Evolutionary conservation across 306 rosid species (phyloP), one percentile per base, ranked within the genome.

Genomic region (Cicer chorassanicum): DNA sequence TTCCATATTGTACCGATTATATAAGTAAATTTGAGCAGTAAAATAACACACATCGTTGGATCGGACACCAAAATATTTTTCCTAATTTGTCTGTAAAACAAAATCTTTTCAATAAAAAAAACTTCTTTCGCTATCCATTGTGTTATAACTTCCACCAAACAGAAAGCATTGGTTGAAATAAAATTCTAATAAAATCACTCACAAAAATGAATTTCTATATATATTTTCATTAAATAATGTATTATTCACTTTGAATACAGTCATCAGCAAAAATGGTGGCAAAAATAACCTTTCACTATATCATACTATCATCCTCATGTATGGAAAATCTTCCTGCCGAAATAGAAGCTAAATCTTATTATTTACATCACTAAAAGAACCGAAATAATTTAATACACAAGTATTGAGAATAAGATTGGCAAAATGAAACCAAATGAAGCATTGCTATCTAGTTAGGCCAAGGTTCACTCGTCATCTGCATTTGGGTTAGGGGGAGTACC

Each of bases 401-500:
- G 60, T 34, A 77, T 53, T 67, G 63, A 70, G 59, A 71, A 56
- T 61, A 79, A 87, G 79, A 74, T 48, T 72, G 69, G 78, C 71
- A 82, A 62, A 73, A 90, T 65, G 78, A 75, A 82, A 72, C 77
- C 85, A 82, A 81, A 85, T 78, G 85, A 71, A 74, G 85, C 66
- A 71, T 53, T 77, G 60, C 70, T 84, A 80, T 80, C 60, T 69
- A 56, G 59, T 70, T 69, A 72, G 62, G 75, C 59, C 46, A 51
- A 54, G 68, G 43, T 39, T 82, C 88, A 88, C 54, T 76, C 92
- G 42, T 91, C 87, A 39, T 86, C 90, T 2, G 24, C 48, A 8
- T 68, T 71, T 34, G 68, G 82, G 13, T 3, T 9, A 4, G 91
- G 68, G 49, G 96, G 96, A 36, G 84, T 5, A 46, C 97, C 97